Conservation (phyloP, 2,329 filamentous ascomycete genomes). For the Tolypocladium amazonense region DNA sequence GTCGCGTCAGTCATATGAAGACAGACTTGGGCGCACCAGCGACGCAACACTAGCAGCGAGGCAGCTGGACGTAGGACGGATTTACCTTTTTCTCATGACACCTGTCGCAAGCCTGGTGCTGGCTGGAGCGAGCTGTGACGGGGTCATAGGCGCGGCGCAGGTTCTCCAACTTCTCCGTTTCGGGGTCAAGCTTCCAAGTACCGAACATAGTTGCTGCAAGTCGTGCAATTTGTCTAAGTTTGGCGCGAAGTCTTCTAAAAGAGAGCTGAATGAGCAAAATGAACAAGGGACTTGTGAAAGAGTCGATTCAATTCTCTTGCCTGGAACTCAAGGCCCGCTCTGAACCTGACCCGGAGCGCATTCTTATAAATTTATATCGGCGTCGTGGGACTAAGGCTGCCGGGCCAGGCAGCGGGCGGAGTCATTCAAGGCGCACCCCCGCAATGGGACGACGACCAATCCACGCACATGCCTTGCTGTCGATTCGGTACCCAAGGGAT, state of each 20-base stretch:
- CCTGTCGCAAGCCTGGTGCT: conserved; percentile 26
- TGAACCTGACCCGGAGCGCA: background rate
- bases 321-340: background rate
- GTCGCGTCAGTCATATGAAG: conserved; percentile 3
- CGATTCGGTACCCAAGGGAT: background rate
- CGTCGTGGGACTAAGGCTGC: background rate
- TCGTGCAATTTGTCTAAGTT: background rate
- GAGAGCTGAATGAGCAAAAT: background rate
- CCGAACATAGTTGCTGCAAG: conserved; percentile 18
- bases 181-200: conserved; percentile 27
- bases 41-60: background rate
- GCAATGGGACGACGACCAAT: background rate
- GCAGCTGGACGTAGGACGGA: background rate
- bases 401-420: conserved; percentile 2
- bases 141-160: conserved; percentile 24
- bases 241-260: background rate
- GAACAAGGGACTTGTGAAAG: background rate
- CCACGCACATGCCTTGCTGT: background rate
- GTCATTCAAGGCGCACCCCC: background rate
- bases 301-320: background rate
- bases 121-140: conserved; percentile 24
- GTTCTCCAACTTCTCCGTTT: conserved; percentile 25
- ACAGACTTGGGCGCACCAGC: background rate
- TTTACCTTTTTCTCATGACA: conserved; percentile 29
- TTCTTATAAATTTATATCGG: background rate